Evolutionary conservation across 306 rosid species (phyloP).

Genomic region (Fragaria ananassa): DNA sequence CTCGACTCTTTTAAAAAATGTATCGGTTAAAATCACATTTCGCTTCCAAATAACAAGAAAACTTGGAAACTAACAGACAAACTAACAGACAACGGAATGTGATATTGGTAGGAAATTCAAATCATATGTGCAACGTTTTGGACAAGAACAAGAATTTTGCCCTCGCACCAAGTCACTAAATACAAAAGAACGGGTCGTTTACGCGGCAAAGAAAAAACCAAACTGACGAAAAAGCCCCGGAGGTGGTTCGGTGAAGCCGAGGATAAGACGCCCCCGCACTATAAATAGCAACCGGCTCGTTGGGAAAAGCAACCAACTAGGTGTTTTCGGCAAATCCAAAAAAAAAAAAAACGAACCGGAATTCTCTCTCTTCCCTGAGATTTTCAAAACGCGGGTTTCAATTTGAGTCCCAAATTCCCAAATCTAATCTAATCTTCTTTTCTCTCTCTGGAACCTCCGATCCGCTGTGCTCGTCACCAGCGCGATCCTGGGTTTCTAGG

Average conservation of each 20-base stretch:
- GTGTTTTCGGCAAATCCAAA: conserved; percentile 7
- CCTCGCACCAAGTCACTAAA: background rate
- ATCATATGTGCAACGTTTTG: background rate
- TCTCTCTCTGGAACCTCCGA: conserved; percentile 26
- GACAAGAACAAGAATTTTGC: background rate
- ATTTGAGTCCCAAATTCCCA: background rate
- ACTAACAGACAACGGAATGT: no score
- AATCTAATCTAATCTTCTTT: background rate
- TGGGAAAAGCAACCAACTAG: background rate
- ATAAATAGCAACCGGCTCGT: background rate
- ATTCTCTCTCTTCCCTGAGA: background rate
- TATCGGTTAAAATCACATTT: no score
- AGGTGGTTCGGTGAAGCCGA: conserved; percentile 21
- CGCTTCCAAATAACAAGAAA: no score
- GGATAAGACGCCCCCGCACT: background rate
- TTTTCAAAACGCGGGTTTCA: conserved; percentile 6
- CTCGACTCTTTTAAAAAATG: no score
- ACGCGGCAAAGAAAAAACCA: conserved; percentile 30
- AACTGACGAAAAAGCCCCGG: conserved; percentile 31
- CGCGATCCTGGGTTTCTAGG: conserved; percentile 30
- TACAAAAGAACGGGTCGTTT: conserved; percentile 33
- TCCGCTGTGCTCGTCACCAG: conserved; percentile 31
- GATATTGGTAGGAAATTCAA: background rate
- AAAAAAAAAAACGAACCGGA: background rate
- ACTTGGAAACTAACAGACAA: background rate